Evolutionary conservation across 148 eudicot species (phyloP), one percentile per base, ranked within the genome.

Genomic region (Rhododendron kiyosumense): DNA sequence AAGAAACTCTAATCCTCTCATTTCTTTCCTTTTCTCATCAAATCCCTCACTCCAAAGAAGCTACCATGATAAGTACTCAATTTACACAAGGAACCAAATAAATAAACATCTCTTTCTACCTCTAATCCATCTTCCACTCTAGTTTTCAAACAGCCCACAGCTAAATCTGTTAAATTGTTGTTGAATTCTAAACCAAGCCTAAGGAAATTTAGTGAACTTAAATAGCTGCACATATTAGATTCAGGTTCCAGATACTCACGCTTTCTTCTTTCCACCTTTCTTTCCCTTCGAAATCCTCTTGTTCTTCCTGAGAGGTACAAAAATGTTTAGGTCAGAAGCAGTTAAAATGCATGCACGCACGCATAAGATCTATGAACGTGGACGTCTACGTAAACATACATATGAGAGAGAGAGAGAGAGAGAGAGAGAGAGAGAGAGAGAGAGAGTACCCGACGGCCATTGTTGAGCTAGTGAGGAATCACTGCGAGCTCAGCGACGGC

Each of bases 261-360:
- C 88, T 45, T 86, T 86, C 88, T 86, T 86, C 85, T 86, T 86
- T 28, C 88, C 88, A 43, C 88, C 88, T 52, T 86, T 86, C 88
- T 86, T 86, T 18, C 88, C 88, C 76, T 86, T 86, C 0, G 88
- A 86, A 30, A 86, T 86, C 69, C 88, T 69, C 88, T 86, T 86
- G 85, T 86, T 86, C 85, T 86, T 86, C 59, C 87, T 86, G 85
- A 13, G 26, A 30, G n/a, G 18, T 12, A 15, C 20, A 32, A 76
- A 22, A 76, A 65, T 7, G 32, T 0, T 52, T 10, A 26, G n/a
- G 65, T 85, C 73, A 76, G 71, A 18, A 76, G 32, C 84, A 17
- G 75, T 24, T 4, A 38, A 57, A 82, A 63, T 63, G 74, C 20
- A 63, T 2, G 4, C 0, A 26, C 11, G 43, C 2, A 85, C 28